Evolutionary conservation across 164 flowering plant species (phyloP), one percentile per base, ranked within the genome.

Genomic region (Chimonanthus salicifolius): DNA sequence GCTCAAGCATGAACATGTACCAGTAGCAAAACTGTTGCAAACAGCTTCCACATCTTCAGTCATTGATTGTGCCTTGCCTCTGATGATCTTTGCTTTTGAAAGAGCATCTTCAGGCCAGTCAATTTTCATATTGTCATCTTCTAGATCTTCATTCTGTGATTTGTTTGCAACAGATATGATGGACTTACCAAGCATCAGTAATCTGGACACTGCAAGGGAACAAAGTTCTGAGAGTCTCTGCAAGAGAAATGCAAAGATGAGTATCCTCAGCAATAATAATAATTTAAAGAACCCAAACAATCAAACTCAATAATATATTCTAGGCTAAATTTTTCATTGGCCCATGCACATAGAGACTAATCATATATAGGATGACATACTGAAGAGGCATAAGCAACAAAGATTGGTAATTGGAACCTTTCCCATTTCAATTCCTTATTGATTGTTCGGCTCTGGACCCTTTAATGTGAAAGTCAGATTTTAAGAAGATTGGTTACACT

Each of bases 191-290:
- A 92, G 85, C 82, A 84, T 80, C 77, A 92, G 78, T 60, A 96
- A 85, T 70, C 90, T 97, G 73, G 98, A 84, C 47, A 87, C 91
- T 2, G 91, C 92, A 78, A 83, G 80, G 81, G 95, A 92, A 82
- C 99, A 90, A 81, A 92, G 83, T 80, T 96, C 99, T 8, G 98
- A 94, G 50, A 96, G 85, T 72, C 97, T 92, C 99, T 94, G 97
- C 80, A 82, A n/a, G 64, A 74, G 2, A 62, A 54, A 16, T 50
- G 13, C 58, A 21, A 50, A 64, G 49, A 72, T 43, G 46, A 54
- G 47, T 11, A 58, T 21, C n/a, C 62, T 47, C 70, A 48, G 49
- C 7, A 50, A 16, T 47, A 33, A 33, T n/a, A 66, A 4, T 3
- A 11, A 47, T 66, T 63, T 7, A 10, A 18, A 21, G 20, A 18